Conservation (phyloP, 352 stramenopile species). For the Phytopythium oedochilum region DNA sequence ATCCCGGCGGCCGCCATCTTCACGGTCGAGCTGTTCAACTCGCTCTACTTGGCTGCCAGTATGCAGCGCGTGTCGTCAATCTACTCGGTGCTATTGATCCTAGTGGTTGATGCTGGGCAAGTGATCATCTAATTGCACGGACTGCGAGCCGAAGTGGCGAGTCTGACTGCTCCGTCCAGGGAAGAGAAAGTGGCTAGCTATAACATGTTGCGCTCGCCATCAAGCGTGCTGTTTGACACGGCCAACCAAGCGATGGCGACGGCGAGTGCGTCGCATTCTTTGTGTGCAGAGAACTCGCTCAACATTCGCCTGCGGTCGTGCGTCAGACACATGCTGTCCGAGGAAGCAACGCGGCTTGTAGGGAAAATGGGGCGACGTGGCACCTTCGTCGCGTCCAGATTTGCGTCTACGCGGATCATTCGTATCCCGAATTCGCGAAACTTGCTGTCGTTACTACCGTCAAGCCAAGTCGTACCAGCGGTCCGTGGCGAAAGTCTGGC, state of each 20-base stretch:
- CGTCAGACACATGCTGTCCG: background rate
- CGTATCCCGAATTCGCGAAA: no score
- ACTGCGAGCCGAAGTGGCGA: background rate
- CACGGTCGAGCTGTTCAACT: constrained; percentile 24
- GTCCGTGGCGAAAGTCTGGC: no score
- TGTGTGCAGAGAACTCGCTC: background rate
- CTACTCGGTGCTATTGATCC: constrained; percentile 1
- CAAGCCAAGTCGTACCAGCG: no score
- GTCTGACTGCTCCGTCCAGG: background rate
- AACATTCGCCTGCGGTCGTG: background rate
- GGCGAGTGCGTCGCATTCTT: background rate
- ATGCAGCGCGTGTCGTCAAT: constrained; percentile 16
- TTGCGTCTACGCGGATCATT: no score
- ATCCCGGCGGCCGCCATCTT: constrained; percentile 21
- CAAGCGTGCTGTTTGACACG: background rate
- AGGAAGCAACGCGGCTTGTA: background rate
- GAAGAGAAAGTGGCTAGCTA: no score
- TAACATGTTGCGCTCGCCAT: background rate
- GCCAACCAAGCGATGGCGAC: background rate
- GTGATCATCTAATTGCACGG: background rate
- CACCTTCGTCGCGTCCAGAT: background rate
- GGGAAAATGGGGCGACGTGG: background rate
- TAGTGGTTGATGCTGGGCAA: constrained; percentile 10
- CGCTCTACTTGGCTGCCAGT: constrained; percentile 15
- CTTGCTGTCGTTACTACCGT: no score